Base-by-base conservation (phyloP, 2,329 filamentous ascomycete species). In the Neonectria sp. region DNA sequence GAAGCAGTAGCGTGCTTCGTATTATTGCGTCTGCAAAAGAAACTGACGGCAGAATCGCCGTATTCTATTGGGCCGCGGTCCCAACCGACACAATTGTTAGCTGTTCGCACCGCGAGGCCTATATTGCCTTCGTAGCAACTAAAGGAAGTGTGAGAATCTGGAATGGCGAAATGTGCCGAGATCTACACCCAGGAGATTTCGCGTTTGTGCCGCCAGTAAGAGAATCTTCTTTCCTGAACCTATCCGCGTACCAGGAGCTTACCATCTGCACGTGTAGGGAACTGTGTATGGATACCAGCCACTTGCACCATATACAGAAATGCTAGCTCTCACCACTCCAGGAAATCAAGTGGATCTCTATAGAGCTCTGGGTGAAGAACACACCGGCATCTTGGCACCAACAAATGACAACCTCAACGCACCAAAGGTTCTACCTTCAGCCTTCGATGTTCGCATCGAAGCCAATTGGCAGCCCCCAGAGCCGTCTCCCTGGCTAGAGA, bases 201-300 rank as follows among this genome's bases (percentile, higher is more conserved):
- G 45, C 53, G 7, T 52, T 58, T n/a, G 17, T 63, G 29, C 60
- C 53, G 13, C 25, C 60, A 15, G 60, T 63, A 58, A 63, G 60
- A 31, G 12, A 17, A 7, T 2, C n/a, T 40, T n/a, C 15, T 51
- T 13, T 15, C 24, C 13, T 15, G 13, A 3, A 5, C 8, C 27
- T n/a, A 29, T 17, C 15, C 4, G 2, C 35, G 6, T 15, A 17
- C 25, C 9, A 25, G 24, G 27, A 11, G 45, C 60, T 57, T 31
- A 63, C 46, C 17, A 27, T 6, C 13, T 15, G 29, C 24, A 46
- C 3, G 12, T 48, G 13, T n/a, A 63, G 60, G 27, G 27, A 13
- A 52, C 53, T 15, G n/a, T 27, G 12, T 63, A 63, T 53, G 33
- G 61, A 17, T 64, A 17, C 35, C 33, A 59, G n/a, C 25, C 61